These are phyloP conservation scores for Paraphaeosphaeria minitans DNA, from an alignment of 2,329 filamentous ascomycete genomes.

Conservation along the genomic window DNA sequence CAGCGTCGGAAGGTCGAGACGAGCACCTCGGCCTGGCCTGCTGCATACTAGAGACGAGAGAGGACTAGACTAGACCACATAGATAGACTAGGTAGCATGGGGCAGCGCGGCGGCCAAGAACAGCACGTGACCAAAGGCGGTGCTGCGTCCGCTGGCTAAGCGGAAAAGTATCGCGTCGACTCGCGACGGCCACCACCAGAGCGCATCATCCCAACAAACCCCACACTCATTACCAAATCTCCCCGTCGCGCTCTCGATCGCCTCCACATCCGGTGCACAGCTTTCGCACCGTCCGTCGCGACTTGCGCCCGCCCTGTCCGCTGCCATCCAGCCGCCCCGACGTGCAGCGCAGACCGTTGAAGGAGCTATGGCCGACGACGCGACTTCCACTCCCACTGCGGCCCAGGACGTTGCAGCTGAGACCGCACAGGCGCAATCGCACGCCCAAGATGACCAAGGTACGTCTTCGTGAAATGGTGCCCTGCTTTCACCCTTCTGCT, in stretches of 20 bases:
- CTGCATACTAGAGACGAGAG: no score
- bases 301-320: constrained; percentile 19
- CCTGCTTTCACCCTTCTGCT: constrained; percentile 8
- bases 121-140: constrained; percentile 24
- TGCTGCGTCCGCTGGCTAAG: constrained; percentile 23
- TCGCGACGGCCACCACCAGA: constrained; percentile 33
- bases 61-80: no score
- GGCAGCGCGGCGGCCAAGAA: constrained; percentile 6
- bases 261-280: not conserved
- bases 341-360: constrained; percentile 18
- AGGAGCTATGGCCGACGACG: constrained; percentile 44
- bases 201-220: constrained; percentile 31
- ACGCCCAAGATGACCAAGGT: constrained; percentile 40
- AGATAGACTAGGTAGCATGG: not conserved
- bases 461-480: constrained; percentile 18
- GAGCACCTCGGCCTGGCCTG: constrained; percentile 39
- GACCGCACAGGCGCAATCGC: constrained; percentile 26
- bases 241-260: constrained; percentile 14
- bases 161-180: constrained; percentile 38
- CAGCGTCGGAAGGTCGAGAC: constrained; percentile 11
- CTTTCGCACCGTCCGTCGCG: constrained; percentile 12
- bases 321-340: constrained; percentile 20
- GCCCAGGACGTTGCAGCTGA: constrained; percentile 37
- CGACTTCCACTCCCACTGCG: constrained; percentile 31
- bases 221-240: constrained; percentile 29